phyloP scores from a whole-genome alignment of 306 rosid genomes.

The Citrullus colocynthis region DNA sequence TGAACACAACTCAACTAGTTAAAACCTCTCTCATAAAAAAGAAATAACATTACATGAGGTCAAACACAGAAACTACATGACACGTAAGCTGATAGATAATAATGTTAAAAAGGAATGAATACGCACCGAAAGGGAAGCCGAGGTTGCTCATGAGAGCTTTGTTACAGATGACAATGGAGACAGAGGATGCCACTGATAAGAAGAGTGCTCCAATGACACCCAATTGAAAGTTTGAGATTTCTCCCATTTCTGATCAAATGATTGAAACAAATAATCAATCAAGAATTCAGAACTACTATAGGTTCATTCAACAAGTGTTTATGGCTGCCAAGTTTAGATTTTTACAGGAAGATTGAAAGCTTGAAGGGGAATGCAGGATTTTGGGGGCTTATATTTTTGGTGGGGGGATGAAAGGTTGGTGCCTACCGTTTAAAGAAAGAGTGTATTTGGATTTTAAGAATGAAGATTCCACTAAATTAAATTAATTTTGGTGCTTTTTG shows the following conservation, averaged over 20 bases:
- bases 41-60: neutral
- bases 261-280: neutral
- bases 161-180: slow-evolving; percentile 97
- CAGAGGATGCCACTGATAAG: slow-evolving; percentile 94
- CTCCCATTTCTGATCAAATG: slow-evolving; percentile 60
- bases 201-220: slow-evolving; percentile 86
- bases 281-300: neutral
- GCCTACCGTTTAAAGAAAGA: slow-evolving; percentile 3
- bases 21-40: too few relatives aligned
- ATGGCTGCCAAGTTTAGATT: neutral
- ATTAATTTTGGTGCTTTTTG: neutral
- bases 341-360: neutral
- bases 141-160: slow-evolving; percentile 98
- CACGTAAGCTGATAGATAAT: neutral
- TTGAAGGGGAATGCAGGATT: neutral
- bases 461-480: neutral
- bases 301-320: neutral
- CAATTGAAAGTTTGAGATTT: slow-evolving; percentile 63
- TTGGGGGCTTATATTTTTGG: slow-evolving; percentile 2
- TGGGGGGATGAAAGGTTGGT: slow-evolving; percentile 8
- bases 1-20: too few relatives aligned
- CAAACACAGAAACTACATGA: neutral
- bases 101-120: too few relatives aligned
- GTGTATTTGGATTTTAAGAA: neutral
- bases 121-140: slow-evolving; percentile 83